These are phyloP conservation scores for Nadsonia commutata DNA, from an alignment of 1,139 yeast genomes.

Conservation along the genomic window DNA sequence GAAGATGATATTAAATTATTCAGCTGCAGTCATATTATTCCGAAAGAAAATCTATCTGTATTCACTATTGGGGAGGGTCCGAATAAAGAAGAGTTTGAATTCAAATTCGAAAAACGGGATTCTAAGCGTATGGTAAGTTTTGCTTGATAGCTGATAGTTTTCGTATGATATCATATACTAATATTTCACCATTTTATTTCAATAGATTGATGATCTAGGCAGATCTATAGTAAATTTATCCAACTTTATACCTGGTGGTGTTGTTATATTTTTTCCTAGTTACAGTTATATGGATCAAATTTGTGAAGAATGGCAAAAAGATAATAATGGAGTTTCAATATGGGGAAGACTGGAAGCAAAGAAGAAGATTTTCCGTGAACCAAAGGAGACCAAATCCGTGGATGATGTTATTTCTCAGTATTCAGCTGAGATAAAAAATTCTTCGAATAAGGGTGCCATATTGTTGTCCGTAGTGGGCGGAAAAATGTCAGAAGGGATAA, in stretches of 20 bases:
- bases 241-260: conserved; percentile 50
- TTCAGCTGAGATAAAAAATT: conserved; percentile 19
- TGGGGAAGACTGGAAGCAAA: conserved; percentile 12
- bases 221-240: conserved; percentile 30
- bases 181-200: no score
- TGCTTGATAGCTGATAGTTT: no score
- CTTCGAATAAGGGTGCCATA: conserved; percentile 37
- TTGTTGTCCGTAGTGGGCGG: conserved; percentile 88
- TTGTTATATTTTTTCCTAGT: conserved; percentile 76
- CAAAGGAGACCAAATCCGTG: conserved; percentile 27
- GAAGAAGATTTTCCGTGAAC: conserved; percentile 40
- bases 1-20: conserved; percentile 35
- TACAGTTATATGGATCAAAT: conserved; percentile 52
- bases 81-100: conserved; percentile 32
- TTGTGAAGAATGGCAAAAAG: conserved; percentile 35
- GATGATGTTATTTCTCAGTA: conserved; percentile 38
- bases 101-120: conserved; percentile 54
- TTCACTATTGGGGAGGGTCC: conserved; percentile 32
- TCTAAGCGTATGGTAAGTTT: conserved; percentile 23
- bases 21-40: conserved; percentile 77
- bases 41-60: conserved; percentile 50
- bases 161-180: no score
- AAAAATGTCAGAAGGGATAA: conserved; percentile 85
- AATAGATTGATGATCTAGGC: conserved; percentile 36
- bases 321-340: conserved; percentile 10